A percentile compares a stretch with the other conserved stretches of the same genome.
phyloP scores from a whole-genome alignment of 2,329 filamentous ascomycete species.

The Pestalotiopsis fici region DNA sequence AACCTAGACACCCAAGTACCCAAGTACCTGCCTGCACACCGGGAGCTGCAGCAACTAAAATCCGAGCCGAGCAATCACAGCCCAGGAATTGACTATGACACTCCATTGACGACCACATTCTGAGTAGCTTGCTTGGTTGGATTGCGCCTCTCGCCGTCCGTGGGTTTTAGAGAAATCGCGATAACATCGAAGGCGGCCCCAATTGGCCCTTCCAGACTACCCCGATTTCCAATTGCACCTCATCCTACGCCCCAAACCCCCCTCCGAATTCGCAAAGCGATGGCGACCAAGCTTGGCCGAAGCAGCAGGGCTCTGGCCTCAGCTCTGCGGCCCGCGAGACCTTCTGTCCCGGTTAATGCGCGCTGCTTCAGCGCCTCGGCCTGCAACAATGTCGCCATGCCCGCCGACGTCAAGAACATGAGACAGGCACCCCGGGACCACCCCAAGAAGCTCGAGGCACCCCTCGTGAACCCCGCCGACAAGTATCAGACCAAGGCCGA shows the following conservation, averaged over 20 bases:
- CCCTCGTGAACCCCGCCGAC: conserved; percentile 88
- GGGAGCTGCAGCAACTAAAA: conserved; percentile 7
- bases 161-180: background rate
- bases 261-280: conserved; percentile 31
- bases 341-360: conserved; percentile 32
- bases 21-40: background rate
- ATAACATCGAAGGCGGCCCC: background rate
- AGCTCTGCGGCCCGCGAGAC: conserved; percentile 54
- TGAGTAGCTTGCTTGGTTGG: background rate
- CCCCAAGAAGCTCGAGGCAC: conserved; percentile 68
- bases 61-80: conserved; percentile 10
- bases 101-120: conserved; percentile 9
- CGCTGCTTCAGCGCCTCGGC: conserved; percentile 54
- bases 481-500: conserved; percentile 88
- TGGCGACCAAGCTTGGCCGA: conserved; percentile 63
- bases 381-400: conserved; percentile 52
- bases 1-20: too few relatives aligned
- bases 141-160: background rate
- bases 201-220: conserved; percentile 43
- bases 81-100: conserved; percentile 8
- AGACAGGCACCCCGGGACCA: conserved; percentile 62
- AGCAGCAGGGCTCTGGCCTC: conserved; percentile 54
- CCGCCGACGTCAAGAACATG: conserved; percentile 67
- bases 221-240: conserved; percentile 25
- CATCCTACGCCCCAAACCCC: background rate